phyloP scores from a whole-genome alignment of 108 stramenopile species.

The Pseudonitzschia delicatissima region DNA sequence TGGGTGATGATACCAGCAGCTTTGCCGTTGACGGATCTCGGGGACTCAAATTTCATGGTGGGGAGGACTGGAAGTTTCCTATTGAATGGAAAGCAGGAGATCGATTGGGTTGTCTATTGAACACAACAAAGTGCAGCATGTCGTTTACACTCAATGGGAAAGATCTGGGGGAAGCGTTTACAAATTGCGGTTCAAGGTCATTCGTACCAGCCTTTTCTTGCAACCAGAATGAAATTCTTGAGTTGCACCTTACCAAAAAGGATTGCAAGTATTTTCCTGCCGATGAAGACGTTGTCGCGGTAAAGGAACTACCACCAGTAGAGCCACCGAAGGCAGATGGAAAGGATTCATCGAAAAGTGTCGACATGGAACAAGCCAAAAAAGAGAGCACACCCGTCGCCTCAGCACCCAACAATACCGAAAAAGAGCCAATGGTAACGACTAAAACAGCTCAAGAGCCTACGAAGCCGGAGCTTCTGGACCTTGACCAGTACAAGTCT shows the following conservation, averaged over 20 bases:
- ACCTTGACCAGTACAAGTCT: conserved; percentile 52
- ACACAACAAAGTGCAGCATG: conserved; percentile 29
- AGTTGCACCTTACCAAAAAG: conserved; percentile 42
- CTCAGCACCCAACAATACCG: not conserved
- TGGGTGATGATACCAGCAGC: conserved; percentile 71
- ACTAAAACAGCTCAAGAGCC: not conserved
- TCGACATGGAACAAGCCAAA: not conserved
- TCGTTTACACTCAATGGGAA: conserved; percentile 73
- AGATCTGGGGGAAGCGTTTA: conserved; percentile 64
- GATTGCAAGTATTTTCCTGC: conserved; percentile 44
- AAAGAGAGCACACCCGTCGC: not conserved
- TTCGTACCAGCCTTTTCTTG: conserved; percentile 72
- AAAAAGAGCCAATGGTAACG: not conserved
- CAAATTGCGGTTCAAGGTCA: not conserved
- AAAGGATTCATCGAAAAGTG: not conserved
- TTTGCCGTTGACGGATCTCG: conserved; percentile 81
- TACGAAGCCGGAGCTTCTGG: conserved; percentile 30
- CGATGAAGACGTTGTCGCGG: conserved; percentile 35
- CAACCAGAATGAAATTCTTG: conserved; percentile 69
- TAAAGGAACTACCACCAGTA: conserved; percentile 28
- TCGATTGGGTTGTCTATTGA: conserved; percentile 62
- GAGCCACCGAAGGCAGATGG: conserved; percentile 22
- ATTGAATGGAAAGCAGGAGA: conserved; percentile 64
- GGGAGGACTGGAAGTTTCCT: conserved; percentile 50
- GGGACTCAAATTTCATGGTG: conserved; percentile 57